Conservation (phyloP, 73 alveolate genomes). For the Loxodes magnus region DNA sequence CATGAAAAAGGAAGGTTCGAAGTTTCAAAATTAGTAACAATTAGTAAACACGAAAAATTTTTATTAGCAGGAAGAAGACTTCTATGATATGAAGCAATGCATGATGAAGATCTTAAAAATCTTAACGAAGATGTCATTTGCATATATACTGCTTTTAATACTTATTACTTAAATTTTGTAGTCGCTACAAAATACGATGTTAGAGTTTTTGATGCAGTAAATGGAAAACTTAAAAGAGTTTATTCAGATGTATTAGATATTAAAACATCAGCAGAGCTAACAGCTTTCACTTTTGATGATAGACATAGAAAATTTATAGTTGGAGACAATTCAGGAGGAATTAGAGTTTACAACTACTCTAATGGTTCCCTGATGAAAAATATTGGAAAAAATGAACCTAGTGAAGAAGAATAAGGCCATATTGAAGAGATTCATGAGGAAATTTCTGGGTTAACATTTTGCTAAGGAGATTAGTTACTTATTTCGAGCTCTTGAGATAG, state of each 20-base stretch:
- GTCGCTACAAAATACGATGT: constrained; percentile 68
- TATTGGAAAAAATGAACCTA: constrained; percentile 23
- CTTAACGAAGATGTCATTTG: constrained; percentile 64
- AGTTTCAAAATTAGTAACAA: constrained; percentile 38
- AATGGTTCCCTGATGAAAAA: constrained; percentile 70
- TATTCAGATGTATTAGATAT: constrained; percentile 70
- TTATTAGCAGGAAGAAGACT: constrained; percentile 56
- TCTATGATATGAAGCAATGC: constrained; percentile 46
- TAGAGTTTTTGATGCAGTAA: constrained; percentile 73
- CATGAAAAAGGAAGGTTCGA: constrained; percentile 52
- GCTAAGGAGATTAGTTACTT: constrained; percentile 54
- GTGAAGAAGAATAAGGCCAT: constrained; percentile 49
- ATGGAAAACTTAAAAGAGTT: constrained; percentile 68
- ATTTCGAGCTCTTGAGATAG: constrained; percentile 78
- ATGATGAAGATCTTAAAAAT: constrained; percentile 15
- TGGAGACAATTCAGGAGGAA: constrained; percentile 81
- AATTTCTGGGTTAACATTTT: constrained; percentile 38
- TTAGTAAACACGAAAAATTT: constrained; percentile 40
- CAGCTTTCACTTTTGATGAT: constrained; percentile 70
- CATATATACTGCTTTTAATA: constrained; percentile 64
- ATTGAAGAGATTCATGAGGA: constrained; percentile 36
- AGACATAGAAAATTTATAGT: constrained; percentile 71
- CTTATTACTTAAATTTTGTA: constrained; percentile 55
- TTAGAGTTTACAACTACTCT: constrained; percentile 73
- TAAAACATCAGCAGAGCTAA: constrained; percentile 56